Percentiles rank a stretch among this genome's conserved stretches.
phyloP scores from a whole-genome alignment of 2,329 filamentous ascomycete species.

The Aspergillus caelatus region DNA sequence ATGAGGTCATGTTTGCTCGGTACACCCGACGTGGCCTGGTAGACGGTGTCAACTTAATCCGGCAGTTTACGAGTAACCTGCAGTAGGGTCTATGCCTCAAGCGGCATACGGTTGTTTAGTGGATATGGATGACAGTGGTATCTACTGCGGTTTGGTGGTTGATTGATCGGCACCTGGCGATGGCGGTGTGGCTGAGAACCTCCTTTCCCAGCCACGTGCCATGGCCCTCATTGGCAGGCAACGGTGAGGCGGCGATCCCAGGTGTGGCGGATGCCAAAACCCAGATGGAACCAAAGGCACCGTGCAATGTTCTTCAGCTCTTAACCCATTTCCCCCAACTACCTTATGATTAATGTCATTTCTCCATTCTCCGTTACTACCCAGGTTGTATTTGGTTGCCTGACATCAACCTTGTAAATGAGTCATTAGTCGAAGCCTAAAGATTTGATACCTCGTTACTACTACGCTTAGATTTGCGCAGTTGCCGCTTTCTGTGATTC shows the following conservation, averaged over 20 bases:
- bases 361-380: neutral
- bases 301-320: neutral
- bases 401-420: slow-evolving; percentile 12
- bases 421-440: slow-evolving; percentile 20
- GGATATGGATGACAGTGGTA: neutral
- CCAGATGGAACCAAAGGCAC: neutral
- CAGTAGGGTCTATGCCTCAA: neutral
- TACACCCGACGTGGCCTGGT: slow-evolving; percentile 7
- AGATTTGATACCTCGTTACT: neutral
- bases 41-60: slow-evolving; percentile 4
- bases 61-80: neutral
- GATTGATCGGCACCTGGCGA: neutral
- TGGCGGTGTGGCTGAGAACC: slow-evolving; percentile 16
- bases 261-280: slow-evolving; percentile 6
- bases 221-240: slow-evolving; percentile 11
- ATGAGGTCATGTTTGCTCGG: slow-evolving; percentile 1
- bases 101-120: neutral
- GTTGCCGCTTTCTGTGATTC: slow-evolving; percentile 9
- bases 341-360: neutral
- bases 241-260: slow-evolving; percentile 11
- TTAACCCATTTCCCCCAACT: neutral
- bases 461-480: slow-evolving; percentile 3
- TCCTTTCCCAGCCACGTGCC: slow-evolving; percentile 10
- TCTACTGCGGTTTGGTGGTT: neutral
- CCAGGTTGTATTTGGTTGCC: slow-evolving; percentile 14